Evolutionary conservation across 1,284 basidiomycete species (phyloP).

Genomic region (Cryptococcus hybrid): DNA sequence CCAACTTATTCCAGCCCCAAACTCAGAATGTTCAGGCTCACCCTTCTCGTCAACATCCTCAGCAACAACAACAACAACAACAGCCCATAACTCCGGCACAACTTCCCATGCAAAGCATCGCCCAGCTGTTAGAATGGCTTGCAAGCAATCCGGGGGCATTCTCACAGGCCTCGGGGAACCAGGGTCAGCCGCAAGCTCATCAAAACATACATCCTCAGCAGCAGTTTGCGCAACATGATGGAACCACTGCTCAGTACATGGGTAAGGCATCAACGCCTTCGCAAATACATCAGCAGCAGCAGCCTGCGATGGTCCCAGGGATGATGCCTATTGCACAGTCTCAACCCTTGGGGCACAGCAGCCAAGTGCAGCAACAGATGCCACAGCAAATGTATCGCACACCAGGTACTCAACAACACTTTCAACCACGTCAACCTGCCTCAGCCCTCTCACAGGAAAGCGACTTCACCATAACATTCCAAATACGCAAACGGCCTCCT

Average conservation of each 20-base stretch:
- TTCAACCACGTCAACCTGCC: neutral
- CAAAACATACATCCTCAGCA: constrained; percentile 6
- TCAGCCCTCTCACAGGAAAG: neutral
- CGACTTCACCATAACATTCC: neutral
- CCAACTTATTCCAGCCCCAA: constrained; percentile 4
- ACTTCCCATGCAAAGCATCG: constrained; percentile 12
- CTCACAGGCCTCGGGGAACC: neutral
- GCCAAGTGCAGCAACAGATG: neutral
- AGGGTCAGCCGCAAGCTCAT: neutral
- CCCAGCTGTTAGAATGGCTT: constrained; percentile 15
- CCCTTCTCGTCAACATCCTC: constrained; percentile 1
- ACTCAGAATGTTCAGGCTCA: constrained; percentile 1
- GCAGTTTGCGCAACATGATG: constrained; percentile 2
- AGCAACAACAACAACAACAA: constrained; percentile 1
- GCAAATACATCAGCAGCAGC: neutral
- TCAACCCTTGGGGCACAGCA: neutral
- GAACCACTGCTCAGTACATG: neutral
- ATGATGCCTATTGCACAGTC: constrained; percentile 12
- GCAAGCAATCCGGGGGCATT: constrained; percentile 11
- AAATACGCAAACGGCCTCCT: constrained; percentile 6
- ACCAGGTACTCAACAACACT: neutral
- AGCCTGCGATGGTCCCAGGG: constrained; percentile 11
- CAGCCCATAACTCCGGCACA: neutral
- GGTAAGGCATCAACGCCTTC: constrained; percentile 4
- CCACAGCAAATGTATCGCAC: neutral